A percentile compares a stretch with the other conserved stretches of the same genome.
Conservation (phyloP, 163 green algal species). For the Scenedesmus sp. region DNA sequence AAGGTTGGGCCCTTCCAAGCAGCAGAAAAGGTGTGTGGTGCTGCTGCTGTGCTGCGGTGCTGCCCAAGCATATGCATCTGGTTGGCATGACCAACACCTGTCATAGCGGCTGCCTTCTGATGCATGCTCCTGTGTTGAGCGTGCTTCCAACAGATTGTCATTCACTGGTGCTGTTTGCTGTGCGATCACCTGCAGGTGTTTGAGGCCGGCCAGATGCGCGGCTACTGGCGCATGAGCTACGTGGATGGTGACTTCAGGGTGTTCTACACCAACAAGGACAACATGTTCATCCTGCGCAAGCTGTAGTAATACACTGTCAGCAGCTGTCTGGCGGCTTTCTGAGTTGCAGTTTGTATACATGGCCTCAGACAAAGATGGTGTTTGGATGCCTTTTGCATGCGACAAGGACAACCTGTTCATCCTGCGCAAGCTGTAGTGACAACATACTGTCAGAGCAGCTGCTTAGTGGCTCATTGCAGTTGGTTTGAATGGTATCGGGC, state of each 20-base stretch:
- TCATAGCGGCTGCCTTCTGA: too few relatives aligned
- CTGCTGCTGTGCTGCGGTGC: background rate
- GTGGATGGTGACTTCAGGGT: slow-evolving; percentile 43
- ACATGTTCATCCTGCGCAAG: slow-evolving; percentile 47
- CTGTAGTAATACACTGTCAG: background rate
- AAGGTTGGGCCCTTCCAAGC: slow-evolving; percentile 32
- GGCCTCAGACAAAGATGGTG: too few relatives aligned
- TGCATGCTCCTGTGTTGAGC: background rate
- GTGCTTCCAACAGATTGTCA: background rate
- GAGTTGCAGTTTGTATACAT: too few relatives aligned
- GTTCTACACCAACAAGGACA: slow-evolving; percentile 50
- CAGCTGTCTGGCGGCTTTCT: background rate
- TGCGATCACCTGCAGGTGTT: slow-evolving; percentile 32
- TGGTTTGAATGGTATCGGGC: background rate
- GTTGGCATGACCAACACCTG: background rate
- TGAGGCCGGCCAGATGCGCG: background rate
- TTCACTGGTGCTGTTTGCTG: background rate
- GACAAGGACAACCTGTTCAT: slow-evolving; percentile 50
- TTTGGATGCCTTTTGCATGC: too few relatives aligned
- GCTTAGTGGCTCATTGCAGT: too few relatives aligned
- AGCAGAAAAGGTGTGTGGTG: slow-evolving; percentile 27
- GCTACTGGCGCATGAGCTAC: slow-evolving; percentile 43
- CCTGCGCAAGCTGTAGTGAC: background rate
- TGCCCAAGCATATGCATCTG: background rate
- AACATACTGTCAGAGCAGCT: too few relatives aligned